These are phyloP conservation scores for Sesbania bispinosa DNA, from an alignment of 306 rosid genomes.

Conservation along the genomic window DNA sequence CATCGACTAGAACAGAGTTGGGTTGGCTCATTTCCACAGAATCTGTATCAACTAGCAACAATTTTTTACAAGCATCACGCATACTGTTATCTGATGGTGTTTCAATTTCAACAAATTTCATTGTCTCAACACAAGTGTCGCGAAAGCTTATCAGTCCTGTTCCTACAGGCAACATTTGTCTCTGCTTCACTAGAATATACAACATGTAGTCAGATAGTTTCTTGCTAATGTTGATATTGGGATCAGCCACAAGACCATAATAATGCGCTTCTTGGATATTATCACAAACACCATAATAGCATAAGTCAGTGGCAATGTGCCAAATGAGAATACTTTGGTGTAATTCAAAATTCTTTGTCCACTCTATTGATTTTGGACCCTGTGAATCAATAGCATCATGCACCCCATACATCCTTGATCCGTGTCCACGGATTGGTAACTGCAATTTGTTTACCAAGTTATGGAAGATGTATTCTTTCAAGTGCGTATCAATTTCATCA, in stretches of 20 bases:
- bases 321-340: not conserved
- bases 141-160: not conserved
- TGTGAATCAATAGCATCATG: too few relatives aligned
- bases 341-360: not conserved
- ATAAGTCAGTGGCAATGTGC: not conserved
- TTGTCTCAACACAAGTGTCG: not conserved
- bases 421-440: too few relatives aligned
- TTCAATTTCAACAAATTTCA: not conserved
- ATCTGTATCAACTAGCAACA: not conserved
- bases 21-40: not conserved
- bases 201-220: not conserved
- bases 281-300: not conserved
- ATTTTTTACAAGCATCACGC: not conserved
- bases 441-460: too few relatives aligned
- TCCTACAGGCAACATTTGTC: not conserved
- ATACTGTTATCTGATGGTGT: not conserved
- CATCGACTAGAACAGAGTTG: not conserved
- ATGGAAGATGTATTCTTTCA: too few relatives aligned
- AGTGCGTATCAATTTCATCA: too few relatives aligned
- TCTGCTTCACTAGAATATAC: not conserved
- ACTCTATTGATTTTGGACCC: not conserved
- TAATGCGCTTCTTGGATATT: not conserved
- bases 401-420: too few relatives aligned
- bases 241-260: not conserved
- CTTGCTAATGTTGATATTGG: not conserved